These are phyloP conservation scores for Leonotis leonurus DNA, from an alignment of 257 asterid genomes.

Conservation along the genomic window DNA sequence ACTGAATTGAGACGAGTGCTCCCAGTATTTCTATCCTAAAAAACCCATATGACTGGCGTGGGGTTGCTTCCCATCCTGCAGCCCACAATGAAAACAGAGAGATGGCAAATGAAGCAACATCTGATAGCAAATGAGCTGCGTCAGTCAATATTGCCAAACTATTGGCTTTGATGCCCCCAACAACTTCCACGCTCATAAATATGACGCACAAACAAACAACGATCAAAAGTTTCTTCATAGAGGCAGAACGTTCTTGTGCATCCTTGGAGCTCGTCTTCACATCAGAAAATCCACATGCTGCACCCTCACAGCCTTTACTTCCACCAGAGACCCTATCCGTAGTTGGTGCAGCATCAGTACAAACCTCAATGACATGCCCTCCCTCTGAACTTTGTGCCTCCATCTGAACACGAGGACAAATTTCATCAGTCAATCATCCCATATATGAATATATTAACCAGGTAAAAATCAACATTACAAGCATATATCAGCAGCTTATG, in stretches of 20 bases:
- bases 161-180: conserved; percentile 83
- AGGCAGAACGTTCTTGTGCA: conserved; percentile 63
- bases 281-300: conserved; percentile 75
- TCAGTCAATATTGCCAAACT: conserved; percentile 84
- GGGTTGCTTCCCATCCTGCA: conserved; percentile 93
- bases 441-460: not conserved
- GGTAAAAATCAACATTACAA: not conserved
- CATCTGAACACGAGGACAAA: conserved; percentile 41
- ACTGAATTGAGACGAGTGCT: conserved; percentile 75
- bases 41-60: conserved; percentile 90
- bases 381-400: conserved; percentile 35
- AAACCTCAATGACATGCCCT: conserved; percentile 50
- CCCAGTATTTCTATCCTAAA: conserved; percentile 86
- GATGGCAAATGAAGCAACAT: conserved; percentile 89
- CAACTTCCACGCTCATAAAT: conserved; percentile 79
- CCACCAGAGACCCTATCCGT: conserved; percentile 35
- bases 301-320: conserved; percentile 63
- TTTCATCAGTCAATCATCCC: not conserved
- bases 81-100: conserved; percentile 92
- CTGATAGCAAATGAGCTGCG: conserved; percentile 87
- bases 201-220: conserved; percentile 63
- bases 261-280: conserved; percentile 49
- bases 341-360: conserved; percentile 22
- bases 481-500: not conserved
- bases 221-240: conserved; percentile 64